Evolutionary conservation across 2,329 filamentous ascomycete genomes (phyloP).

Genomic region (Drechslerella coelobrocha): DNA sequence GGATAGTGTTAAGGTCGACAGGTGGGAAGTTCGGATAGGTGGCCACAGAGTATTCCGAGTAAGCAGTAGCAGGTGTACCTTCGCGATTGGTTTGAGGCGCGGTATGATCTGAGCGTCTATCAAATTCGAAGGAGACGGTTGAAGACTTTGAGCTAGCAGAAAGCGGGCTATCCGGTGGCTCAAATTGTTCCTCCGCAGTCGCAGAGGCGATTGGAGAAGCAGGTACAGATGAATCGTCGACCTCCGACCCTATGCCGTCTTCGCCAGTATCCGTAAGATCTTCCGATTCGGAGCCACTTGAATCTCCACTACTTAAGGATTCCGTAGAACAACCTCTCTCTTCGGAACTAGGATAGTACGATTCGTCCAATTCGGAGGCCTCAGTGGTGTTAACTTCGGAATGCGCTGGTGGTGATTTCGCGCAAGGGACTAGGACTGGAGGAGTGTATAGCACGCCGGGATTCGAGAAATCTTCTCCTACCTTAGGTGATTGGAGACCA

Average conservation of each 20-base stretch:
- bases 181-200: not conserved
- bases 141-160: conserved; percentile 7
- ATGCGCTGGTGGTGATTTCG: too few relatives aligned
- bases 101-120: not conserved
- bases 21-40: conserved; percentile 11
- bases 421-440: too few relatives aligned
- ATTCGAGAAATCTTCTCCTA: too few relatives aligned
- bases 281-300: too few relatives aligned
- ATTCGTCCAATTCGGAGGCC: too few relatives aligned
- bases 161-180: not conserved
- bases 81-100: not conserved
- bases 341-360: too few relatives aligned
- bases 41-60: not conserved
- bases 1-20: conserved; percentile 1
- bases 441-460: too few relatives aligned
- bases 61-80: conserved; percentile 1
- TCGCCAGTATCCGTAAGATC: not conserved
- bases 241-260: not conserved
- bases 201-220: not conserved
- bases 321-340: too few relatives aligned
- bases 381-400: too few relatives aligned
- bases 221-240: not conserved
- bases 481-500: too few relatives aligned
- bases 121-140: not conserved
- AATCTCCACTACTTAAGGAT: too few relatives aligned